Conservation (phyloP, 805 yeast species). For the Saccharomycopsis sp. region DNA sequence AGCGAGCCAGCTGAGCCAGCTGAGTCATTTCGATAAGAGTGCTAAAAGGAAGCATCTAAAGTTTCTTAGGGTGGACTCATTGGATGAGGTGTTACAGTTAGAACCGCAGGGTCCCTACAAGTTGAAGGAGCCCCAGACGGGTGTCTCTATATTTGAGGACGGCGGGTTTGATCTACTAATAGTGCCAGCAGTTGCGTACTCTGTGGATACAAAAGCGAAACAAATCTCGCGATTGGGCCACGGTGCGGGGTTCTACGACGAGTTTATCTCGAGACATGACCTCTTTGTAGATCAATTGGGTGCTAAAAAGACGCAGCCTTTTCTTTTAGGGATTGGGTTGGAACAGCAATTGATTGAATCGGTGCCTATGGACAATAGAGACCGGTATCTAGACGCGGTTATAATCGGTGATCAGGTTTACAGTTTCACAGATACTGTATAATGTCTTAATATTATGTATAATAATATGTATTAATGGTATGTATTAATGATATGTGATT, state of each 20-base stretch:
- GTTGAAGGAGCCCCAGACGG: slow-evolving; percentile 58
- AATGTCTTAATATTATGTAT: too few species aligned
- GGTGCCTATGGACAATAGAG: slow-evolving; percentile 59
- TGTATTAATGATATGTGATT: too few species aligned
- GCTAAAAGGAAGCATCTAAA: slow-evolving; percentile 30
- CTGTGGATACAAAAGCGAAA: slow-evolving; percentile 27
- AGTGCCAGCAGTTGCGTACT: slow-evolving; percentile 84
- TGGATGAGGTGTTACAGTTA: slow-evolving; percentile 39
- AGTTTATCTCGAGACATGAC: slow-evolving; percentile 48
- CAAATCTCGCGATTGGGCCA: slow-evolving; percentile 66
- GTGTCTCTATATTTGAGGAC: slow-evolving; percentile 20
- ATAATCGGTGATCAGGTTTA: slow-evolving; percentile 35
- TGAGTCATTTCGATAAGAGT: slow-evolving; percentile 7
- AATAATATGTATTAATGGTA: too few species aligned
- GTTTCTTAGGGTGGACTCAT: slow-evolving; percentile 45
- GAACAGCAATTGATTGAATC: slow-evolving; percentile 49
- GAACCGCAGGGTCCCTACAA: slow-evolving; percentile 63
- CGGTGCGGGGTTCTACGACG: slow-evolving; percentile 92
- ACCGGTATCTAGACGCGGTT: slow-evolving; percentile 50
- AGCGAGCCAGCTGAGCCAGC: neutral
- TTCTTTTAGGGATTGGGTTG: slow-evolving; percentile 59
- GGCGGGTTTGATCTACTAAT: slow-evolving; percentile 62
- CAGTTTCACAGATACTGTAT: too few species aligned
- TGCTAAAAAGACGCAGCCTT: slow-evolving; percentile 29
- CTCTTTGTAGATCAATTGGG: slow-evolving; percentile 6